Base-by-base conservation (phyloP, 345 rosid species). In the Geranium brycei region DNA sequence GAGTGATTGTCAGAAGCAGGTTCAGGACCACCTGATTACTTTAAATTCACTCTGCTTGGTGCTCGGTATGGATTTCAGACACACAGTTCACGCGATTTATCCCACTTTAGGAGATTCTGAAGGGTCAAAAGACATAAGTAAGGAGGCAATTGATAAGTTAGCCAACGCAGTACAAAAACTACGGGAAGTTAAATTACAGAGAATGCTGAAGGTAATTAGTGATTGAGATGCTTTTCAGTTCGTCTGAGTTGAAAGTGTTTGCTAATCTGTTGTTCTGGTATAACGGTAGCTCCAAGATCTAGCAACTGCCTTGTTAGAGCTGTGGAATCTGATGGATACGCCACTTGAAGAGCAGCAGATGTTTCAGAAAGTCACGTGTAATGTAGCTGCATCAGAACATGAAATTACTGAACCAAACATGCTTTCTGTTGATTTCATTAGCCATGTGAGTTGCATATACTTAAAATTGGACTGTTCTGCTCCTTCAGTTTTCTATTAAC, bases 241-340 rank as follows among this genome's bases (percentile, higher is more conserved):
- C 19, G 41, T 47, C n/a, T 47, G 19, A 57, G 70, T 59, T 47
- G 30, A 41, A 28, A 47, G 11, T 47, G 3, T 47, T 47, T 47
- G 53, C 11, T 47, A 2, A 8, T 47, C 15, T 8, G 53, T 47
- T 47, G 0, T 47, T 47, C 13, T 47, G 53, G 3, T 30, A 51
- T 19, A 4, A 53, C 71, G 68, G 71, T 81, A 95, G 99, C 96
- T 95, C 61, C 99, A 95, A 91, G 99, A 95, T 77, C 90, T 88
- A 62, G 96, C 96, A 64, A 81, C 91, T 53, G 78, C 91, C 58
- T 83, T 95, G 91, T 73, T 95, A 78, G 93, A 87, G 80, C 82
- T 95, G 63, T 95, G 99, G 97, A 81, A 91, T 76, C 76, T 91
- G 87, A 91, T 95, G 99, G 99, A 95, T 65, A 95, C 97, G 61